Percentiles rank a stretch among this genome's conserved stretches.
phyloP scores from a whole-genome alignment of 306 rosid species.

The Abrus pulchellus region DNA sequence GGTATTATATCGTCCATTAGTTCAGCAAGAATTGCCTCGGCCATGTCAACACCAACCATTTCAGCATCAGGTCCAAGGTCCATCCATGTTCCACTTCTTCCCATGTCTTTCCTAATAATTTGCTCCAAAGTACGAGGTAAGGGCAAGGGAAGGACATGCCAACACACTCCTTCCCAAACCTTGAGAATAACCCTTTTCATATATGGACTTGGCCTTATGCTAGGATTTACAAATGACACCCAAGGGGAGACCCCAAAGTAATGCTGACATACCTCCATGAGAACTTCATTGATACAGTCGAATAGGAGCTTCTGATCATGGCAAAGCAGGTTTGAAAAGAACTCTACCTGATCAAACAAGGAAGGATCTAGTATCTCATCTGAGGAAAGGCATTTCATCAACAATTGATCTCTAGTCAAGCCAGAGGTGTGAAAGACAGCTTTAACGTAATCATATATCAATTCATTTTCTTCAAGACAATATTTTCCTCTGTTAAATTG shows the following conservation, averaged over 20 bases:
- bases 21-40: constrained; percentile 79
- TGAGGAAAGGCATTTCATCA: constrained; percentile 71
- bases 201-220: constrained; percentile 59
- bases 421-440: constrained; percentile 70
- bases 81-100: constrained; percentile 77
- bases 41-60: constrained; percentile 68
- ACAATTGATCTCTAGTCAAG: constrained; percentile 65
- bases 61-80: constrained; percentile 70
- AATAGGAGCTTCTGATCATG: constrained; percentile 73
- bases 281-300: constrained; percentile 78
- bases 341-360: constrained; percentile 63
- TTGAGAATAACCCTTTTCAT: constrained; percentile 58
- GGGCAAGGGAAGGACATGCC: constrained; percentile 81
- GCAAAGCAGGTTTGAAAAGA: constrained; percentile 66
- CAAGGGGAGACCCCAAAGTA: constrained; percentile 70
- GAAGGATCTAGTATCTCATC: constrained; percentile 75
- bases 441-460: constrained; percentile 68
- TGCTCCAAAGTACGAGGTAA: constrained; percentile 83
- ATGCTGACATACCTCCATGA: constrained; percentile 68
- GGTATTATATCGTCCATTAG: constrained; percentile 73
- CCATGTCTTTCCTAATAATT: constrained; percentile 85
- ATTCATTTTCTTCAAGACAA: constrained; percentile 63
- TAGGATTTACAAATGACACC: constrained; percentile 63
- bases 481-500: constrained; percentile 53
- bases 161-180: constrained; percentile 76